A percentile compares a stretch with the other conserved stretches of the same genome.
phyloP scores from a whole-genome alignment of 1,139 yeast species.

The Geotrichum europaeum region DNA sequence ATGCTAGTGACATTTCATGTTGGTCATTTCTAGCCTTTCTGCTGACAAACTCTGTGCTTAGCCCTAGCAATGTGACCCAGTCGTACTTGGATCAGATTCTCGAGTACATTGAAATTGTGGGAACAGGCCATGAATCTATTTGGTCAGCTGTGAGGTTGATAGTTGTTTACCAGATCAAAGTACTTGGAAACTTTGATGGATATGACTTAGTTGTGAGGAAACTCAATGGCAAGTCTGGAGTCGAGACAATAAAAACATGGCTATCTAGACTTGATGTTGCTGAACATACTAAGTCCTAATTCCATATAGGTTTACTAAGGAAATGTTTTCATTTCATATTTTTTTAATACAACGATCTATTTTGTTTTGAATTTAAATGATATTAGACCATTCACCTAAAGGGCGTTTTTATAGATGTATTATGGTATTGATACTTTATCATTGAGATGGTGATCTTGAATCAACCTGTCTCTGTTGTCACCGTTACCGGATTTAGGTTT shows the following conservation, averaged over 20 bases:
- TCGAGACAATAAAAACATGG: background rate
- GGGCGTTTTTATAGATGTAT: no score
- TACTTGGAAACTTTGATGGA: background rate
- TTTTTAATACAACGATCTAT: no score
- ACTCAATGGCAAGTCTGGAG: background rate
- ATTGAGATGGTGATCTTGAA: no score
- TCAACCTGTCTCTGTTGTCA: no score
- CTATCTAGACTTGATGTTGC: background rate
- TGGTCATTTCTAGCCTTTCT: conserved; percentile 38
- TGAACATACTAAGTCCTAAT: background rate
- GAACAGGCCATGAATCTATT: conserved; percentile 25
- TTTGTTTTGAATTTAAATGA: no score
- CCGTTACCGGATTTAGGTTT: no score
- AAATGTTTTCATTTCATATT: background rate
- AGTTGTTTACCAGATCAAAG: background rate
- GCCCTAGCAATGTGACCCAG: background rate
- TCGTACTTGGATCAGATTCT: background rate
- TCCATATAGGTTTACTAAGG: background rate
- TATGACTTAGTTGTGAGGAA: background rate
- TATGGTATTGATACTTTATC: no score
- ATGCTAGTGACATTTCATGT: conserved; percentile 41
- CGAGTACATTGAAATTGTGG: background rate
- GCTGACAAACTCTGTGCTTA: conserved; percentile 9
- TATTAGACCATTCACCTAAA: no score
- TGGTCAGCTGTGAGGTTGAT: conserved; percentile 18